Conservation (phyloP, 768 basidiomycete genomes). For the Mycena alexandri region DNA sequence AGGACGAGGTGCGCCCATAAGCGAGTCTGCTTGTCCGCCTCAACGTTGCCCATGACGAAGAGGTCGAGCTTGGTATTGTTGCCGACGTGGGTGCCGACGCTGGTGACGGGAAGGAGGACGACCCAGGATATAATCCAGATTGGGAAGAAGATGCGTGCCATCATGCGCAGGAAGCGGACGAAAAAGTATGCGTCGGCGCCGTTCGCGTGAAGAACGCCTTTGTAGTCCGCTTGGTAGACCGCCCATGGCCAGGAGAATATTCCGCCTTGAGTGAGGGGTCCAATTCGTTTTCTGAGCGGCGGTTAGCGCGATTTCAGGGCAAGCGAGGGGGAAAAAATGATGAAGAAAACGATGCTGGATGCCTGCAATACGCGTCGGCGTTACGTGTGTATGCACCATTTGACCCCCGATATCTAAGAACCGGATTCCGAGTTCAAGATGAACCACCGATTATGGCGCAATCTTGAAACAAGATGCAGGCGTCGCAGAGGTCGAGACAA, state of each 20-base stretch:
- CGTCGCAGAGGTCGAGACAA: background rate
- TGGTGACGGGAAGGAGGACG: conserved; percentile 83
- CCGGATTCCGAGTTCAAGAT: too few species aligned
- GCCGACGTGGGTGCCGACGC: conserved; percentile 61
- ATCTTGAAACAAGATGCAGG: too few species aligned
- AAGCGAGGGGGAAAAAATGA: background rate
- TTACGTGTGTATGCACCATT: too few species aligned
- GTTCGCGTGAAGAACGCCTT: conserved; percentile 73
- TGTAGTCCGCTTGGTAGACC: conserved; percentile 72
- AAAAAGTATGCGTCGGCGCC: conserved; percentile 96
- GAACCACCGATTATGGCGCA: too few species aligned
- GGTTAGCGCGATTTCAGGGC: background rate
- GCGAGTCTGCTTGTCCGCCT: conserved; percentile 60
- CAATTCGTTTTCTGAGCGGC: conserved; percentile 66
- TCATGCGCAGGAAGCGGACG: conserved; percentile 89
- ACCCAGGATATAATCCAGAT: conserved; percentile 94
- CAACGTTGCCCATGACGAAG: conserved; percentile 88
- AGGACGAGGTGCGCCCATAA: conserved; percentile 86
- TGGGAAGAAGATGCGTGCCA: conserved; percentile 85
- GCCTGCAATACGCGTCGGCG: too few species aligned
- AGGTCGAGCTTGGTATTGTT: conserved; percentile 70
- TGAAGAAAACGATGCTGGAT: background rate
- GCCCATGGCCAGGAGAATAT: conserved; percentile 76
- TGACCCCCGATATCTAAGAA: too few species aligned
- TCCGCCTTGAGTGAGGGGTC: conserved; percentile 56